Evolutionary conservation across 2,329 filamentous ascomycete genomes (phyloP).

Genomic region (Fusarium humuli): DNA sequence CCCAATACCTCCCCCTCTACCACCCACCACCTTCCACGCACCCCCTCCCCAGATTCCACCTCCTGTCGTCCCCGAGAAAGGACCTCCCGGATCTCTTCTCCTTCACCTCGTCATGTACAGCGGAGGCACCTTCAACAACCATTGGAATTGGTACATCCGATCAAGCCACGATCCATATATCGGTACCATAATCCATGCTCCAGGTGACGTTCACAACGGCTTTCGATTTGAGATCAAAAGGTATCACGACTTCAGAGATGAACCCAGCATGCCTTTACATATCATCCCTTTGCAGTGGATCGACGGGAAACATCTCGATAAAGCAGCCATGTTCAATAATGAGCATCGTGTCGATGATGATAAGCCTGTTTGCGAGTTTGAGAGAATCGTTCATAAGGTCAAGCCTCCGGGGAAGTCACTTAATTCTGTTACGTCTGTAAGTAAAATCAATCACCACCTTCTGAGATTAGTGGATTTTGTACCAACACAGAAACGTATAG

Average conservation of each 20-base stretch:
- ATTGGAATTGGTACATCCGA: constrained; percentile 3
- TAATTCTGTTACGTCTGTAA: neutral
- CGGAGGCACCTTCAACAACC: neutral
- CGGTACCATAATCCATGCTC: neutral
- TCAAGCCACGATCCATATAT: rapidly evolving
- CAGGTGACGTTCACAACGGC: neutral
- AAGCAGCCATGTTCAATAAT: neutral
- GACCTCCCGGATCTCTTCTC: too few species aligned
- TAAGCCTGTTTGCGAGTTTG: rapidly evolving
- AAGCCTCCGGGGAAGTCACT: neutral
- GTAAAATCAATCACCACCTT: neutral
- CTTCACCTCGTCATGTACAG: neutral
- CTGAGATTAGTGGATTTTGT: rapidly evolving
- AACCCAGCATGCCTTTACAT: neutral
- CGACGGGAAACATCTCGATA: rapidly evolving
- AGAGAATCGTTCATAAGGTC: neutral
- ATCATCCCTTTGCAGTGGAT: neutral
- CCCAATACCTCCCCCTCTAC: too few species aligned
- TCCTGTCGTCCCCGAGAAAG: too few species aligned
- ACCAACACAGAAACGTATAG: rapidly evolving
- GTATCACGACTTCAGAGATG: neutral
- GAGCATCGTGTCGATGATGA: rapidly evolving
- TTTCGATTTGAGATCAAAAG: neutral
- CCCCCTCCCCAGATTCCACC: too few species aligned
- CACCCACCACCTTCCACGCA: too few species aligned